A percentile compares a stretch with the other conserved stretches of the same genome.
These are phyloP conservation scores for Cladorrhinum sp. DNA, from an alignment of 2,329 filamentous ascomycete species.

Conservation along the genomic window DNA sequence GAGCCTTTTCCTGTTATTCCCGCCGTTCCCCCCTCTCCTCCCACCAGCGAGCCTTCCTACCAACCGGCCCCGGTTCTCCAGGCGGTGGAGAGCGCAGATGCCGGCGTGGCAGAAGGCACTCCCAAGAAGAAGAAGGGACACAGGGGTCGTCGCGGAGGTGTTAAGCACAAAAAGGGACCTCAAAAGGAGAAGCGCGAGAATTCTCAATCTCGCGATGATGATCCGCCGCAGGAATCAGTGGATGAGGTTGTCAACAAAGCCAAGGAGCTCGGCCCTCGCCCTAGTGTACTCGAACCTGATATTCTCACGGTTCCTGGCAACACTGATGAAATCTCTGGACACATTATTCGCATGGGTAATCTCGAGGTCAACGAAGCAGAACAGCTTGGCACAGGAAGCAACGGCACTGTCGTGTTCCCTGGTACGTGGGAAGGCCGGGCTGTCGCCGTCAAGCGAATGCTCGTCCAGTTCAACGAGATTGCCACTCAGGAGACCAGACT, in stretches of 20 bases:
- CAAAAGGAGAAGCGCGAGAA: slow-evolving; percentile 49
- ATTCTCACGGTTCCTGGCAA: slow-evolving; percentile 56
- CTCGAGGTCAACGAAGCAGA: slow-evolving; percentile 62
- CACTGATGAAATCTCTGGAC: slow-evolving; percentile 57
- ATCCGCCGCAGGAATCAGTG: slow-evolving; percentile 43
- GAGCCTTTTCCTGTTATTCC: slow-evolving; percentile 13
- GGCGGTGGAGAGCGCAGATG: slow-evolving; percentile 29
- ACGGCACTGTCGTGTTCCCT: slow-evolving; percentile 93
- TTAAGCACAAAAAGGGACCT: slow-evolving; percentile 58
- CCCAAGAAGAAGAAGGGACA: slow-evolving; percentile 66
- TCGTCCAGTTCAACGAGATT: slow-evolving; percentile 93
- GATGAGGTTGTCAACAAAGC: slow-evolving; percentile 61
- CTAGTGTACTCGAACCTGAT: slow-evolving; percentile 55
- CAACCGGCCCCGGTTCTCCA: slow-evolving; percentile 10
- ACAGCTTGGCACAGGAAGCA: slow-evolving; percentile 76
- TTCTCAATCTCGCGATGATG: slow-evolving; percentile 50
- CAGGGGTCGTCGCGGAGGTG: slow-evolving; percentile 68
- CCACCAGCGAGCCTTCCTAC: background rate
- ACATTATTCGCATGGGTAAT: slow-evolving; percentile 59
- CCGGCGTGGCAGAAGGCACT: slow-evolving; percentile 39
- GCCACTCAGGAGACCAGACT: slow-evolving; percentile 91
- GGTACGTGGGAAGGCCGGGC: slow-evolving; percentile 92
- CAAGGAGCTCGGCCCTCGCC: slow-evolving; percentile 53
- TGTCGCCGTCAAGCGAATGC: slow-evolving; percentile 94
- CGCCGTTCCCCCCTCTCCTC: background rate